A percentile compares a stretch with the other conserved stretches of the same genome.
Evolutionary conservation across 768 basidiomycete genomes (phyloP).

Genomic region (Dioszegia hungarica): DNA sequence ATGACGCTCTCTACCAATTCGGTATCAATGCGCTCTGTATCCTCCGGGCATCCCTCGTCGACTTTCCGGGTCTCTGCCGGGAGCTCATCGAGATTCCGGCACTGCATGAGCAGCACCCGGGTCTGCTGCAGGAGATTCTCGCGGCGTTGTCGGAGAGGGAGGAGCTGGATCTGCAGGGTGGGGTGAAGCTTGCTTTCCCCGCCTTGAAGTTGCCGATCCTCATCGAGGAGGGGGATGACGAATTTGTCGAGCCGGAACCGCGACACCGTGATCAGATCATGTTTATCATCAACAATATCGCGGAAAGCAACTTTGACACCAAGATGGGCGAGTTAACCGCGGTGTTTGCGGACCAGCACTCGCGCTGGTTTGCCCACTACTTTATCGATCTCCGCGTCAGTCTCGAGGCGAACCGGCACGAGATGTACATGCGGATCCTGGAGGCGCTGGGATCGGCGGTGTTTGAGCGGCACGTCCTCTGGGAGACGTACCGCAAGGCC

Average conservation of each 20-base stretch:
- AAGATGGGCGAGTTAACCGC: constrained; percentile 83
- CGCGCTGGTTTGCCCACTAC: constrained; percentile 96
- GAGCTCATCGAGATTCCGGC: constrained; percentile 81
- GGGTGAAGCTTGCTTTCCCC: constrained; percentile 42
- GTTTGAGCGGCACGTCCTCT: constrained; percentile 73
- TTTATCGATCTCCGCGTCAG: constrained; percentile 92
- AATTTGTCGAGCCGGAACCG: constrained; percentile 66
- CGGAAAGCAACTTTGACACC: constrained; percentile 82
- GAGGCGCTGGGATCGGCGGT: constrained; percentile 68
- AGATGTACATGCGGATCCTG: constrained; percentile 87
- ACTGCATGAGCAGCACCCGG: constrained; percentile 77
- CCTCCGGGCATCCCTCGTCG: constrained; percentile 77
- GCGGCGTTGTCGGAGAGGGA: constrained; percentile 58
- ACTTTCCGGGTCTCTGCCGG: constrained; percentile 90
- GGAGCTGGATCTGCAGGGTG: constrained; percentile 51
- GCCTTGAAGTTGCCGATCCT: constrained; percentile 36
- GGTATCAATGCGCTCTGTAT: constrained; percentile 83
- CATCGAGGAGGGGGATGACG: constrained; percentile 53
- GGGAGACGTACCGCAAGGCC: constrained; percentile 88
- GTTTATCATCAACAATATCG: constrained; percentile 97
- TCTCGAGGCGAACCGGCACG: constrained; percentile 94
- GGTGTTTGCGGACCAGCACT: constrained; percentile 74
- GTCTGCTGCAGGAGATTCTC: constrained; percentile 66
- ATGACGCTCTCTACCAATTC: constrained; percentile 75
- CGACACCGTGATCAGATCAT: constrained; percentile 87